Evolutionary conservation across 345 rosid species (phyloP).

Genomic region (Pugionium dolabratum): DNA sequence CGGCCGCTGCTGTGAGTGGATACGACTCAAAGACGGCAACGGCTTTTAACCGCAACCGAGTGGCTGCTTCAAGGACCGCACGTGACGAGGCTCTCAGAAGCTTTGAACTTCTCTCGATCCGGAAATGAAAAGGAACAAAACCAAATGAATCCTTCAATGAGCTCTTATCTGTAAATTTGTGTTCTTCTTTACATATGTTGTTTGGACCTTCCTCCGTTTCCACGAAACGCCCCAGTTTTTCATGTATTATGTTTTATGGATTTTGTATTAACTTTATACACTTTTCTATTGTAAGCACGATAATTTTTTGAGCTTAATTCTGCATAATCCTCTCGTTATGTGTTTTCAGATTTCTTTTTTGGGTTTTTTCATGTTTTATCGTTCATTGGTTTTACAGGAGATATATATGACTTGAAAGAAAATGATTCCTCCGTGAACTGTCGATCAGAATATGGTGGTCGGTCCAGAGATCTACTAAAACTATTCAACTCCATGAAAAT

Average conservation of each 20-base stretch:
- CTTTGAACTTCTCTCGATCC: slow-evolving; percentile 71
- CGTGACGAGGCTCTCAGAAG: slow-evolving; percentile 68
- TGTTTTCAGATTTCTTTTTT: too few species aligned
- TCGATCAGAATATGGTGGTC: too few species aligned
- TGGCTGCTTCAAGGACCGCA: slow-evolving; percentile 46
- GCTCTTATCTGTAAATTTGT: slow-evolving; percentile 30
- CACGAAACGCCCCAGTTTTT: slow-evolving; percentile 25
- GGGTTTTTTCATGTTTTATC: too few species aligned
- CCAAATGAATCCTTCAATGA: not conserved
- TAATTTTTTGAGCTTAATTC: slow-evolving; percentile 2
- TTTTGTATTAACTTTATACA: slow-evolving; percentile 19
- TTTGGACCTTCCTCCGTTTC: slow-evolving; percentile 16
- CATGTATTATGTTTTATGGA: slow-evolving; percentile 27
- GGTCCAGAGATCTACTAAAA: too few species aligned
- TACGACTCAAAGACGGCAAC: slow-evolving; percentile 59
- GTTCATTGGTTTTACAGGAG: too few species aligned
- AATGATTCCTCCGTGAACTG: too few species aligned
- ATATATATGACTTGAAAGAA: too few species aligned
- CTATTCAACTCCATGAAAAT: too few species aligned
- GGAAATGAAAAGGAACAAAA: slow-evolving; percentile 43
- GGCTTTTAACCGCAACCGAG: slow-evolving; percentile 54
- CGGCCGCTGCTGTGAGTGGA: slow-evolving; percentile 38
- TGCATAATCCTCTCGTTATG: not conserved
- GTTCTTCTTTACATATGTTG: slow-evolving; percentile 26
- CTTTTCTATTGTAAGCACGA: slow-evolving; percentile 24